These are phyloP conservation scores for Alternaria arbusti DNA, from an alignment of 2,329 filamentous ascomycete genomes.

Conservation along the genomic window DNA sequence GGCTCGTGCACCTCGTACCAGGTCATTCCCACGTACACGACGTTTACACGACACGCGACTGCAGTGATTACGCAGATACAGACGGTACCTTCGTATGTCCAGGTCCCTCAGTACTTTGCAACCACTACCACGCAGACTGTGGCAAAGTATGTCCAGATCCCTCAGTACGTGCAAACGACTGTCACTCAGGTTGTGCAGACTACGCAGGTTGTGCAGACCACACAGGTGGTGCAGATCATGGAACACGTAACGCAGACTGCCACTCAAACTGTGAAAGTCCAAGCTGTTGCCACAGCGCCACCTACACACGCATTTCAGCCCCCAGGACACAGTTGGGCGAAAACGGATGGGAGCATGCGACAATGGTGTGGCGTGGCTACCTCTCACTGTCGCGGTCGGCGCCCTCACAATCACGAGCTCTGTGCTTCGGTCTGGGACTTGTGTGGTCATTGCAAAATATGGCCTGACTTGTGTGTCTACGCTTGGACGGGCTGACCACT, in stretches of 20 bases:
- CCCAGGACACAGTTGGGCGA: neutral
- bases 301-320: too few species aligned
- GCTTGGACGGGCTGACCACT: too few species aligned
- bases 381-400: neutral
- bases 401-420: neutral
- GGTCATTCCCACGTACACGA: neutral
- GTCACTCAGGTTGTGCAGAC: neutral
- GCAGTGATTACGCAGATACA: neutral
- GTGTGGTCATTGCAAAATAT: neutral
- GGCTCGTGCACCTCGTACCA: neutral
- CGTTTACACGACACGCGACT: neutral
- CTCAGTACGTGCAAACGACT: neutral
- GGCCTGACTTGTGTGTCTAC: too few species aligned
- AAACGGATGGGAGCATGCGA: neutral
- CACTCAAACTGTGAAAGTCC: neutral
- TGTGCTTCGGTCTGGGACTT: neutral
- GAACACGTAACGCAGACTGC: neutral
- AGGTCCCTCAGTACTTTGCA: neutral
- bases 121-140: neutral
- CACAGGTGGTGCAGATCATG: neutral
- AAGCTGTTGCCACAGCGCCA: neutral
- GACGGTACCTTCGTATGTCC: neutral
- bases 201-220: neutral
- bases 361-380: neutral
- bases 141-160: neutral